Evolutionary conservation across 208 protist species (phyloP).

Genomic region (Trypanosoma vivax): DNA sequence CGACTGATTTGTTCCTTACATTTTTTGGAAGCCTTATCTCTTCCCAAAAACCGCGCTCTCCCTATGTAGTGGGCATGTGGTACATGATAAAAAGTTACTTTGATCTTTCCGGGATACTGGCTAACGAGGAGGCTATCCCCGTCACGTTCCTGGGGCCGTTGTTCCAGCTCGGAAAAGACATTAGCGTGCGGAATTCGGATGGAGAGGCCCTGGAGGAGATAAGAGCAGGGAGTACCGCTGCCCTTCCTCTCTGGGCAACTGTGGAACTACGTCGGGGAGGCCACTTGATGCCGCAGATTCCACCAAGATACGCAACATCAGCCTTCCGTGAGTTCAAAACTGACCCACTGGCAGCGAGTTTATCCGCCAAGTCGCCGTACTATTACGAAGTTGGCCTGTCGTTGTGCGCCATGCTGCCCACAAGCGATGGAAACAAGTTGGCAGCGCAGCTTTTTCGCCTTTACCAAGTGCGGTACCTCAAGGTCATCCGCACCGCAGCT

Average conservation of each 20-base stretch:
- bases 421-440: conserved; percentile 56
- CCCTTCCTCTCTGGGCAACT: conserved; percentile 62
- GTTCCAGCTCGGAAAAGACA: conserved; percentile 45
- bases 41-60: not conserved
- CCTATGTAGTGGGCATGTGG: not conserved
- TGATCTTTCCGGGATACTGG: conserved; percentile 48
- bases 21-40: not conserved
- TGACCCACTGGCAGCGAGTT: conserved; percentile 55
- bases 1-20: too few species aligned
- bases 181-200: conserved; percentile 31
- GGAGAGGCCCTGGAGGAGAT: conserved; percentile 41
- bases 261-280: conserved; percentile 37
- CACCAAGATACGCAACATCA: conserved; percentile 41
- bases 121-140: conserved; percentile 41
- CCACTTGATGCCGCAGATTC: conserved; percentile 41
- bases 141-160: conserved; percentile 48
- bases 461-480: conserved; percentile 69
- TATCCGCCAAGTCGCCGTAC: conserved; percentile 54
- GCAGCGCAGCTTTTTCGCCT: conserved; percentile 64
- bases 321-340: conserved; percentile 79
- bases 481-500: conserved; percentile 54
- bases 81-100: conserved; percentile 72
- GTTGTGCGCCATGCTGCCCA: conserved; percentile 45
- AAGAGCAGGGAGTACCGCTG: conserved; percentile 32
- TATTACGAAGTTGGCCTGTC: conserved; percentile 60